A percentile compares a stretch with the other conserved stretches of the same genome.
These are phyloP conservation scores for Tolypocladium tropicale DNA, from an alignment of 2,329 filamentous ascomycete species.

Conservation along the genomic window DNA sequence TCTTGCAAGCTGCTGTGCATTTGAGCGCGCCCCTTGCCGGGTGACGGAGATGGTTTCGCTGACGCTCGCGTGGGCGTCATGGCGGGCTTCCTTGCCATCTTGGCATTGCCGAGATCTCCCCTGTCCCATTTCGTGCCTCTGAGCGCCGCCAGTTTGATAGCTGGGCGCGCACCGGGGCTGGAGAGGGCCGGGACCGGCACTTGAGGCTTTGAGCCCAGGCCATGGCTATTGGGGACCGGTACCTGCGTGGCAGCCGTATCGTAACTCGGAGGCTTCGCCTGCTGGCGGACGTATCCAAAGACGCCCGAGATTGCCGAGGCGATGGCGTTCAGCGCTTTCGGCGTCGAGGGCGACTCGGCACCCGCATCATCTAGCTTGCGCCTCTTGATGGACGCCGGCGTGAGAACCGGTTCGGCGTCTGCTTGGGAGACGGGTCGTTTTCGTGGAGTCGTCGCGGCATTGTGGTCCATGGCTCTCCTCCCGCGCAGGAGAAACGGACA, in stretches of 20 bases:
- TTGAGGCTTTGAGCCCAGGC: background rate
- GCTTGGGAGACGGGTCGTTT: slow-evolving; percentile 12
- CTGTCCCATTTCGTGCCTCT: slow-evolving; percentile 28
- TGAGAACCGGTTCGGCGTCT: slow-evolving; percentile 11
- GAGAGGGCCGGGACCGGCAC: slow-evolving; percentile 3
- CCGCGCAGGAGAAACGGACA: background rate
- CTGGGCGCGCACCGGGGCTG: slow-evolving; percentile 11
- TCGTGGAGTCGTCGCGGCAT: slow-evolving; percentile 9
- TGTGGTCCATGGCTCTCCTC: slow-evolving; percentile 14
- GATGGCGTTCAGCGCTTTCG: slow-evolving; percentile 19
- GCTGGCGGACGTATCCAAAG: slow-evolving; percentile 12
- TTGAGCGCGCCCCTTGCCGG: background rate
- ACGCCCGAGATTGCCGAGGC: slow-evolving; percentile 19
- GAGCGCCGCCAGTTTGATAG: slow-evolving; percentile 25
- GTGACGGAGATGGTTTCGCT: background rate
- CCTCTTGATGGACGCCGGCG: slow-evolving; percentile 19
- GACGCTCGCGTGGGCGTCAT: slow-evolving; percentile 9
- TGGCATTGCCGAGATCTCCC: slow-evolving; percentile 9
- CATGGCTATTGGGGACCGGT: slow-evolving; percentile 1
- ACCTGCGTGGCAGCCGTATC: background rate
- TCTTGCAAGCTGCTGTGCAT: background rate
- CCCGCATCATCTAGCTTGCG: slow-evolving; percentile 18
- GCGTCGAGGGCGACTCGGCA: slow-evolving; percentile 15
- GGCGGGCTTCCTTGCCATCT: slow-evolving; percentile 4
- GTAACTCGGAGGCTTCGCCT: slow-evolving; percentile 2